These are phyloP conservation scores for Globisporangium splendens DNA, from an alignment of 352 stramenopile species.

Conservation along the genomic window DNA sequence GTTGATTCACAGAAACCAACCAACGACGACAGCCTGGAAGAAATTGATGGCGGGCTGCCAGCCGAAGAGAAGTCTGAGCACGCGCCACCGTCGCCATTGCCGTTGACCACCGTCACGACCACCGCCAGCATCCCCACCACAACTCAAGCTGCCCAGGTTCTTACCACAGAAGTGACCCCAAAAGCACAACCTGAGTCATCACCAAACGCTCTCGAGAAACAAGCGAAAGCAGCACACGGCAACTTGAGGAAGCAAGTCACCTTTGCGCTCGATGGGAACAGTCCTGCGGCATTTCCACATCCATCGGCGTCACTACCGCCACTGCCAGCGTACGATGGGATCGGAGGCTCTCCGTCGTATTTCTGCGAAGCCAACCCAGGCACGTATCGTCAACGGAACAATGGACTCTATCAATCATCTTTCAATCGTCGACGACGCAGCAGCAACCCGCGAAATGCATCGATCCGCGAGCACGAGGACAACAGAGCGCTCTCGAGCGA, in stretches of 20 bases:
- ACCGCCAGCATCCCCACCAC: no score
- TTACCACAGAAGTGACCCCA: no score
- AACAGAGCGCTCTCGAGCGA: neutral
- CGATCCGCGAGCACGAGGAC: neutral
- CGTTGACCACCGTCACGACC: no score
- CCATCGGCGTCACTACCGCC: slow-evolving; percentile 45
- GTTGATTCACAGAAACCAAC: neutral
- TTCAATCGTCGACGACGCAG: no score
- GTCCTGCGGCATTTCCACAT: slow-evolving; percentile 17
- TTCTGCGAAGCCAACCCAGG: slow-evolving; percentile 58
- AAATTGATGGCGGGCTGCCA: neutral
- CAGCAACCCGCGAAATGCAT: neutral
- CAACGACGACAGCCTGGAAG: neutral
- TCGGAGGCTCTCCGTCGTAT: slow-evolving; percentile 75
- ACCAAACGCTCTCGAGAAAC: neutral
- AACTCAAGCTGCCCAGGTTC: no score
- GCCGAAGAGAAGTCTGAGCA: neutral
- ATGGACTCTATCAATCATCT: no score
- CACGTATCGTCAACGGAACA: neutral
- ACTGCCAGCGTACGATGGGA: slow-evolving; percentile 75
- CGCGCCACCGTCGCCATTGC: neutral
- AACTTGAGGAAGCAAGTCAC: slow-evolving; percentile 16
- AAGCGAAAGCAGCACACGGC: neutral
- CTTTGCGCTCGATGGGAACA: slow-evolving; percentile 14
- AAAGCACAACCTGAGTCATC: no score